Conservation (phyloP, 305 asterid species). For the Solanum hybrid region DNA sequence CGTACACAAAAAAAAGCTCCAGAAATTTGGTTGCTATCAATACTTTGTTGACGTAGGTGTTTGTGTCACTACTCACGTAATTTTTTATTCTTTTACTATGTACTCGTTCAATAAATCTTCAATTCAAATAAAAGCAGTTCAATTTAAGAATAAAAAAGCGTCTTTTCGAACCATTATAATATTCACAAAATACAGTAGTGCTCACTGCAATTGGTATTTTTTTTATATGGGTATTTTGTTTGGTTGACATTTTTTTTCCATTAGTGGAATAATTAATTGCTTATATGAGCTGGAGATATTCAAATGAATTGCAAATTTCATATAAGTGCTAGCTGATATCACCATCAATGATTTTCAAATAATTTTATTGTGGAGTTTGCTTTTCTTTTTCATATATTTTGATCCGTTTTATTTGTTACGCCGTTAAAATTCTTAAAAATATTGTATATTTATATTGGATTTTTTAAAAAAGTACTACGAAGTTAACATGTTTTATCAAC, state of each 20-base stretch:
- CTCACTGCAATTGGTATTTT: background rate
- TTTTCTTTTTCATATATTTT: background rate
- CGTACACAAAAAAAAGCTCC: background rate
- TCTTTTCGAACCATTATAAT: background rate
- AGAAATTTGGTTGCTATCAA: background rate
- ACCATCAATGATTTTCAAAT: background rate
- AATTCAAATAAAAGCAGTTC: background rate
- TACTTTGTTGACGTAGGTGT: background rate
- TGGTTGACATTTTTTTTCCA: background rate
- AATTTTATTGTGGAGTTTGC: background rate
- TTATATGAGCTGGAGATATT: background rate
- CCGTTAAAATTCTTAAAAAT: background rate
- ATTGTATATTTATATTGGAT: too few relatives aligned
- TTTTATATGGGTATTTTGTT: background rate
- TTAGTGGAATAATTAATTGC: background rate
- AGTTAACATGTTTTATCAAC: background rate
- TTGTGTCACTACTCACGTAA: background rate
- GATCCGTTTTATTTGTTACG: background rate
- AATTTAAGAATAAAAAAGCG: too few relatives aligned
- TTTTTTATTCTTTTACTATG: too few relatives aligned
- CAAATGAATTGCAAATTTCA: background rate
- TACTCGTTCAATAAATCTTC: too few relatives aligned
- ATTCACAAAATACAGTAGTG: background rate
- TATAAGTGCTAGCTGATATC: background rate
- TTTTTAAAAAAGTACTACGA: too few relatives aligned